These are phyloP conservation scores for Aspergillus eucalypticola DNA, from an alignment of 2,329 filamentous ascomycete species.

Conservation along the genomic window DNA sequence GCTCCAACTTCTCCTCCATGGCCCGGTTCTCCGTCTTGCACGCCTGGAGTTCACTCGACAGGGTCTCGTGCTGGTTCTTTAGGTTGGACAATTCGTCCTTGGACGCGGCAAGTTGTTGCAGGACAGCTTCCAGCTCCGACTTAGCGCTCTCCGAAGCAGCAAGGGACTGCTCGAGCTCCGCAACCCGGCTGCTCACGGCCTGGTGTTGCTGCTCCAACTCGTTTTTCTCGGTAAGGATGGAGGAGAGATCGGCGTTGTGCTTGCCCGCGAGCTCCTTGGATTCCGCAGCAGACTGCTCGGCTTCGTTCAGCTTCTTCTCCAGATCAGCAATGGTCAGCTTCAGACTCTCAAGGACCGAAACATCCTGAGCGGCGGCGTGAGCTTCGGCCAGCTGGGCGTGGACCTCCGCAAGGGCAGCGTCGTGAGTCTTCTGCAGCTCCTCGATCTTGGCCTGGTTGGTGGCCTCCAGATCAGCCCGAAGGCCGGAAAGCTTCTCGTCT, in stretches of 20 bases:
- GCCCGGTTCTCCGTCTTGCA: conserved; percentile 29
- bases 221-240: conserved; percentile 44
- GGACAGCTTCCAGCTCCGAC: conserved; percentile 66
- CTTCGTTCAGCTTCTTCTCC: conserved; percentile 64
- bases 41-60: conserved; percentile 36
- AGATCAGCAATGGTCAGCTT: conserved; percentile 52
- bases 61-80: conserved; percentile 33
- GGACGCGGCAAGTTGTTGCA: conserved; percentile 50
- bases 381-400: conserved; percentile 39
- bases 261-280: conserved; percentile 46
- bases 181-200: conserved; percentile 57
- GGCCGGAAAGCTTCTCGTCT: conserved; percentile 40
- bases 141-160: conserved; percentile 74
- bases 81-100: conserved; percentile 36
- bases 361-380: conserved; percentile 39
- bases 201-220: conserved; percentile 47
- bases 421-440: conserved; percentile 39
- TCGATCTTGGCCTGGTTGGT: conserved; percentile 38
- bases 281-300: conserved; percentile 45
- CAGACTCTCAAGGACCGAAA: conserved; percentile 37
- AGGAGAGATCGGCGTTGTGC: conserved; percentile 50
- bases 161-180: conserved; percentile 80
- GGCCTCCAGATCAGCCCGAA: conserved; percentile 39
- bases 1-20: conserved; percentile 35
- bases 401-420: conserved; percentile 33